These are phyloP conservation scores for Niebla homalea DNA, from an alignment of 495 filamentous ascomycete species.

Conservation along the genomic window DNA sequence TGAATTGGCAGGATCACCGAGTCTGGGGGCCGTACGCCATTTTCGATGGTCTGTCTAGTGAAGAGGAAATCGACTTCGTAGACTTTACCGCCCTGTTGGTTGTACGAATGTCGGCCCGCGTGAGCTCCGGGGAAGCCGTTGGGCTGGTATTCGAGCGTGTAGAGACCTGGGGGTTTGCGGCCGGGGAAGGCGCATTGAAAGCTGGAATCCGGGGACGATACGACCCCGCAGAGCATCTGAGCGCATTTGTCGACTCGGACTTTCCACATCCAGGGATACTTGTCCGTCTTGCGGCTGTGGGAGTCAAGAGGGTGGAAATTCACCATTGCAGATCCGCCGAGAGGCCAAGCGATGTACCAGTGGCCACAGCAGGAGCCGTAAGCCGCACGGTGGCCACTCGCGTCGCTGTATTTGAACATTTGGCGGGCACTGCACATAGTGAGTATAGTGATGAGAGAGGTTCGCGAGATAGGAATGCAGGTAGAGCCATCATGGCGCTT, in stretches of 20 bases:
- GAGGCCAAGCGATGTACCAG: conserved; percentile 26
- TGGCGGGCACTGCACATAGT: conserved; percentile 18
- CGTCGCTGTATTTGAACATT: conserved; percentile 24
- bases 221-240: conserved; percentile 22
- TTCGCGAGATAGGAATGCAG: conserved; percentile 22
- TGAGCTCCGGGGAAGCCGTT: conserved; percentile 23
- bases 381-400: conserved; percentile 21
- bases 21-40: background rate
- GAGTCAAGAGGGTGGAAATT: conserved; percentile 24
- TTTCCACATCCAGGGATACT: conserved; percentile 18
- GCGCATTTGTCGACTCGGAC: conserved; percentile 23
- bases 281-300: conserved; percentile 17
- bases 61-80: conserved; percentile 23
- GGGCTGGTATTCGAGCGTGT: conserved; percentile 16
- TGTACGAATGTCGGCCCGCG: conserved; percentile 23
- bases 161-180: conserved; percentile 16
- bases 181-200: conserved; percentile 21
- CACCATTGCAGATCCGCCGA: conserved; percentile 22
- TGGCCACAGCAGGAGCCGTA: conserved; percentile 25
- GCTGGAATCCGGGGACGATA: conserved; percentile 9
- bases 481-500: background rate
- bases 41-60: background rate
- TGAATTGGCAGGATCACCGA: conserved; percentile 1
- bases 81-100: conserved; percentile 23
- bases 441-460: conserved; percentile 23